A percentile compares a stretch with the other conserved stretches of the same genome.
Evolutionary conservation across 768 basidiomycete genomes (phyloP).

Genomic region (Termitomyces bulborhizus): DNA sequence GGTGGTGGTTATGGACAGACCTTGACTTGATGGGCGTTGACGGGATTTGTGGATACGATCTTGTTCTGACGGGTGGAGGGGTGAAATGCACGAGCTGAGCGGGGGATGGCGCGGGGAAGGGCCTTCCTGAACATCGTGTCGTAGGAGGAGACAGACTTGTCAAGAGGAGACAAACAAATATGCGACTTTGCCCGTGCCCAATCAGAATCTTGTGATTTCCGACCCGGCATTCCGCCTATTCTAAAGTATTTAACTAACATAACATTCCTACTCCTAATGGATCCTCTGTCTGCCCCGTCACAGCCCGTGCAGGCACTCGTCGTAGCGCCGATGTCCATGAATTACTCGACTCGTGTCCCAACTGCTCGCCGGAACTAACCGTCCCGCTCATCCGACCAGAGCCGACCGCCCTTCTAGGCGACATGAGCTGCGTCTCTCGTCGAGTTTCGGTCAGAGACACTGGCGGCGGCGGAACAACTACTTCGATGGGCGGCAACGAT

Average conservation of each 20-base stretch:
- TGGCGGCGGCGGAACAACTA: slow-evolving; percentile 26
- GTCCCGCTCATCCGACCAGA: slow-evolving; percentile 6
- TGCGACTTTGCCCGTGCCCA: slow-evolving; percentile 19
- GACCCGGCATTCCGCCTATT: slow-evolving; percentile 12
- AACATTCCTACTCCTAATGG: slow-evolving; percentile 30
- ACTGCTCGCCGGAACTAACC: slow-evolving; percentile 20
- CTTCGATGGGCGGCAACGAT: neutral
- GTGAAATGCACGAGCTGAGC: slow-evolving; percentile 56
- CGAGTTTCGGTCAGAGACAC: slow-evolving; percentile 34
- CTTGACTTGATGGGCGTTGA: slow-evolving; percentile 79
- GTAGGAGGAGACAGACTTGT: slow-evolving; percentile 13
- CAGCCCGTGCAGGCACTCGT: slow-evolving; percentile 36
- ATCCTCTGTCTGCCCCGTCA: slow-evolving; percentile 30
- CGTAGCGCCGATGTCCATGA: slow-evolving; percentile 38
- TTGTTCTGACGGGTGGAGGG: slow-evolving; percentile 52
- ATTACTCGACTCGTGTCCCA: slow-evolving; percentile 46
- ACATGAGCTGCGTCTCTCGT: slow-evolving; percentile 17
- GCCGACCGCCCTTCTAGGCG: slow-evolving; percentile 8
- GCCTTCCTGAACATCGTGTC: slow-evolving; percentile 59
- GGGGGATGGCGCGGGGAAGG: slow-evolving; percentile 46
- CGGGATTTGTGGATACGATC: slow-evolving; percentile 66
- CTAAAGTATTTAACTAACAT: neutral
- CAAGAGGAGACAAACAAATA: slow-evolving; percentile 18
- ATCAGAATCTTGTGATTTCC: slow-evolving; percentile 36
- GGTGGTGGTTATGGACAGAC: slow-evolving; percentile 30